Evolutionary conservation across 2,329 filamentous ascomycete species (phyloP).

Genomic region (Penicillium oxalicum): DNA sequence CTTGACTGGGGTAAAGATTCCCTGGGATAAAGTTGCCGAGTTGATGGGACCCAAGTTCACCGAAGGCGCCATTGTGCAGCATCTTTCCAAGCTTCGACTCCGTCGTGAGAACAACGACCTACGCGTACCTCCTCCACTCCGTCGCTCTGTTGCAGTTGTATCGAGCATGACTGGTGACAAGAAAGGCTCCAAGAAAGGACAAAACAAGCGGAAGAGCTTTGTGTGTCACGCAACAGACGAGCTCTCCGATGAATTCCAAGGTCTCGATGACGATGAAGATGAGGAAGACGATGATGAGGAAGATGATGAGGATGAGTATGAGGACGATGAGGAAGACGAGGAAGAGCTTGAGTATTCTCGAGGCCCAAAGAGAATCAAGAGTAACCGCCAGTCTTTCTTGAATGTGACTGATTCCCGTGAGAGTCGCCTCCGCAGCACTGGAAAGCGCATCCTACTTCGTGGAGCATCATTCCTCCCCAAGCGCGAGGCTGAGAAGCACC

Average conservation of each 20-base stretch:
- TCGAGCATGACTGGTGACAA: neutral
- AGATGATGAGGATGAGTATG: neutral
- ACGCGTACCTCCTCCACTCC: conserved; percentile 37
- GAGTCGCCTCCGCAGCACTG: no score
- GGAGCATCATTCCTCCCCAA: no score
- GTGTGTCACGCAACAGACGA: neutral
- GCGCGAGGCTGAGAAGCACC: no score
- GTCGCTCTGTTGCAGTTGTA: conserved; percentile 18
- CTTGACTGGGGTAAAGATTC: conserved; percentile 33
- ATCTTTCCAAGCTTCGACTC: conserved; percentile 41
- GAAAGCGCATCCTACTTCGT: neutral
- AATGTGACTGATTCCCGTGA: no score
- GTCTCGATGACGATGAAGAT: neutral
- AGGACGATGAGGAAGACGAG: neutral
- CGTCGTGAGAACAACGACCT: conserved; percentile 30
- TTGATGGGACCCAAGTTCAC: conserved; percentile 38
- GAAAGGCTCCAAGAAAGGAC: neutral
- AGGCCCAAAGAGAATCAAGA: no score
- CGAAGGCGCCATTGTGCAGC: conserved; percentile 43
- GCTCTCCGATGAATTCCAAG: neutral
- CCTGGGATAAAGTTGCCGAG: conserved; percentile 38
- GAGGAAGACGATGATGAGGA: neutral
- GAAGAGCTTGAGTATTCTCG: no score
- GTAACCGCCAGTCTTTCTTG: no score
- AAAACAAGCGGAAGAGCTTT: neutral